Evolutionary conservation across 441 rosid species (phyloP), one percentile per base, ranked within the genome.

Genomic region (Pelargonium cotyledonis): DNA sequence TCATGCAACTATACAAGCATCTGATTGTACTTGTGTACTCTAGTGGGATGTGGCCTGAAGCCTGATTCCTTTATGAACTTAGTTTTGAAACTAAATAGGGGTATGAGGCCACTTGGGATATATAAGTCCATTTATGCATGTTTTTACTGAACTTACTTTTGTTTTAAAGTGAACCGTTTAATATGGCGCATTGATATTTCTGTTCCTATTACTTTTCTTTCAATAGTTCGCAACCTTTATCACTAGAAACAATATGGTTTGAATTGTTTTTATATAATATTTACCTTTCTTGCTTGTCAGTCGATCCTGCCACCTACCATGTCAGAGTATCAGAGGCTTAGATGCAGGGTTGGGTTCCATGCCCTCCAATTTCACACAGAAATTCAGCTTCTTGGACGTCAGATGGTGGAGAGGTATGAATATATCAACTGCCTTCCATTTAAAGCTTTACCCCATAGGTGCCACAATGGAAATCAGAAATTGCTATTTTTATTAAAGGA

Each of bases 301-400:
- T 83, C 97, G 55, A 79, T 84, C 75, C 92, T 95, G 76, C 98
- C 98, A 21, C 80, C 84, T 67, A 81, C 87, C 73, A 85, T 95
- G 90, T 76, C 81, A 8, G 98, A 95, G 76, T 82, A 86, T 69
- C 98, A 95, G 79, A 87, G 97, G 79, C 90, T 95, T 63, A 86
- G 99, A 82, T 95, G 99, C 79, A 86, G 97, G 69, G 98, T 92
- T 73, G 91, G 94, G 64, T 95, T 92, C 75, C 98, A 92, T 80
- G 96, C 98, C 38, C 96, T 95, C 73, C 92, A 88, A 75, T 90
- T 95, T 78, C 95, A 96, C 68, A 73, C 83, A 71, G 97, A 88
- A 80, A 88, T 95, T 78, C 88, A 85, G 80, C 77, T 80, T 63
- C 89, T 92, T 70, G 99, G 94, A 14, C 88, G 68, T 72, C 83